Conservation (phyloP, 2,329 filamentous ascomycete genomes). For the Aspergillus caelatus region DNA sequence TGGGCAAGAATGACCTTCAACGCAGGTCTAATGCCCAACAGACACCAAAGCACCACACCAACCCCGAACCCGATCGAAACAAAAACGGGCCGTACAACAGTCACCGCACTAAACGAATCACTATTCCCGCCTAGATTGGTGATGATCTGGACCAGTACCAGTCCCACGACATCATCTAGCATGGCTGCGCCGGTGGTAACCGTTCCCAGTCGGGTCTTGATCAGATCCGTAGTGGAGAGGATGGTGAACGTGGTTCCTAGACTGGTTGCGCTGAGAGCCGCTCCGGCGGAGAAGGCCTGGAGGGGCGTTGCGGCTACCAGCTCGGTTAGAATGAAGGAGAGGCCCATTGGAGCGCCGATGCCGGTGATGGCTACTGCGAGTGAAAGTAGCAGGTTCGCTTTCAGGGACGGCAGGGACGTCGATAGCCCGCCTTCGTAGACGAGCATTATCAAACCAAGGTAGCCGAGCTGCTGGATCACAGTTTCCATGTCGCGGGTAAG, state of each 20-base stretch:
- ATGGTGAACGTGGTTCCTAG: conserved; percentile 72
- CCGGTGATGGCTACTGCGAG: conserved; percentile 66
- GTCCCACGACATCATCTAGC: conserved; percentile 77
- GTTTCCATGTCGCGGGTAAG: conserved; percentile 57
- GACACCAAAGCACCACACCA: conserved; percentile 31
- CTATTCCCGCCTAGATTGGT: conserved; percentile 59
- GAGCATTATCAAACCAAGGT: conserved; percentile 71
- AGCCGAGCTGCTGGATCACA: conserved; percentile 67
- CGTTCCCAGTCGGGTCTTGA: conserved; percentile 58
- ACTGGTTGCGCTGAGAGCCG: conserved; percentile 73
- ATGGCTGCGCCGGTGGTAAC: conserved; percentile 74
- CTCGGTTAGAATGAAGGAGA: conserved; percentile 64
- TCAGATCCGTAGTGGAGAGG: conserved; percentile 62
- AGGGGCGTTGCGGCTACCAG: conserved; percentile 55
- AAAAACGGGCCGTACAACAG: conserved; percentile 54
- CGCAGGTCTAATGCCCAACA: conserved; percentile 18
- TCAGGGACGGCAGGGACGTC: conserved; percentile 52
- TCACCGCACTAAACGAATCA: conserved; percentile 39
- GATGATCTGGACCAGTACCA: conserved; percentile 79
- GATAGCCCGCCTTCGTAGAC: conserved; percentile 63
- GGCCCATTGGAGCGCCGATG: conserved; percentile 63
- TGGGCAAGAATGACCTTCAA: conserved; percentile 11
- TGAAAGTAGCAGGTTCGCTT: conserved; percentile 64
- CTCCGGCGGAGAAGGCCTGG: conserved; percentile 72
- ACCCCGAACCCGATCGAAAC: conserved; percentile 48